Percentiles rank a stretch among this genome's conserved stretches.
These are phyloP conservation scores for Penicillium decumbens DNA, from an alignment of 2,329 filamentous ascomycete genomes.

Conservation along the genomic window DNA sequence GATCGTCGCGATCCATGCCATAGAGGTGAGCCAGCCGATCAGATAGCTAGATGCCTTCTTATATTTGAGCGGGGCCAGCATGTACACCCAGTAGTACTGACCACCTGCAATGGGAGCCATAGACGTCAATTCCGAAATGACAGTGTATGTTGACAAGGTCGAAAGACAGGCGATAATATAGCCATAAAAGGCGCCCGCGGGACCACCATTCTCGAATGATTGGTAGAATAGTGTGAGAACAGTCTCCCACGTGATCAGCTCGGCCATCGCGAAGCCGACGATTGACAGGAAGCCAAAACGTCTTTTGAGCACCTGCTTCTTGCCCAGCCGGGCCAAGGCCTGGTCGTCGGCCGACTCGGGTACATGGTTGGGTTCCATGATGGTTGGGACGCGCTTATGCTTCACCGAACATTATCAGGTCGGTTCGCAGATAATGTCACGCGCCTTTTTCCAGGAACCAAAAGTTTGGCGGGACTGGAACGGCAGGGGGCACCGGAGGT, in stretches of 20 bases:
- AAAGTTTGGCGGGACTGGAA: not conserved
- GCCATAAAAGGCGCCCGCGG: slow-evolving; percentile 49
- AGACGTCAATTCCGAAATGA: slow-evolving; percentile 46
- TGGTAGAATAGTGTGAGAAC: slow-evolving; percentile 44
- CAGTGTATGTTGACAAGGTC: slow-evolving; percentile 47
- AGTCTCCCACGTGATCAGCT: slow-evolving; percentile 47
- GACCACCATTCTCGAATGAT: slow-evolving; percentile 44
- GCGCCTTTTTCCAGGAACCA: too few species aligned
- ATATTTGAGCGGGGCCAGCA: slow-evolving; percentile 41
- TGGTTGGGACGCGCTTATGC: slow-evolving; percentile 1
- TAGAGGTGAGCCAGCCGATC: slow-evolving; percentile 42
- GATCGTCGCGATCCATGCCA: slow-evolving; percentile 44
- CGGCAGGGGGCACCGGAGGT: not conserved
- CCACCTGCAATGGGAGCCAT: slow-evolving; percentile 47
- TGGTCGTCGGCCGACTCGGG: slow-evolving; percentile 28
- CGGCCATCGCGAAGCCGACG: slow-evolving; percentile 45
- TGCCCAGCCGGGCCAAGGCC: slow-evolving; percentile 42
- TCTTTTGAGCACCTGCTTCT: slow-evolving; percentile 45
- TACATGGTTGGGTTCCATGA: slow-evolving; percentile 8
- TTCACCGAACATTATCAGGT: slow-evolving; percentile 5
- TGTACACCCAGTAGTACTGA: slow-evolving; percentile 47
- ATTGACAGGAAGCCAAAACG: slow-evolving; percentile 43
- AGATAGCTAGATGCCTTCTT: slow-evolving; percentile 44
- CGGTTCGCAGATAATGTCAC: not conserved
- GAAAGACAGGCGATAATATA: slow-evolving; percentile 51